Evolutionary conservation across 345 rosid species (phyloP), one percentile per base, ranked within the genome.

Genomic region (Nasturtium officinale): DNA sequence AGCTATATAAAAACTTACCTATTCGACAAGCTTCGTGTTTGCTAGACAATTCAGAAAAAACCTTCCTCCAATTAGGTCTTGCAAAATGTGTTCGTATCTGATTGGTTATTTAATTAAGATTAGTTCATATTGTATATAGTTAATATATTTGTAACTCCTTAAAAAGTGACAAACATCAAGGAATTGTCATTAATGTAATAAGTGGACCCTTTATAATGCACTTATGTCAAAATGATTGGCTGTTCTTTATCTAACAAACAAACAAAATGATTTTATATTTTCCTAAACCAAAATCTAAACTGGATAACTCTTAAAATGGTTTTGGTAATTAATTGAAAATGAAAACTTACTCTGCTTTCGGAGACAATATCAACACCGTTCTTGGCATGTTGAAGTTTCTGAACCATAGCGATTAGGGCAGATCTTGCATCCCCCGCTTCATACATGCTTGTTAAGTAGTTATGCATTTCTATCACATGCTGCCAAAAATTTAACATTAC

Each of bases 391-490:
- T 92, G 99, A 59, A 95, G 86, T 71, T 87, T 89, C 82, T 95
- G 99, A 21, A 90, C 90, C 99, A 91, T 95, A 29, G 85, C 90
- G 8, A 92, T 91, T 15, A 95, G 85, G 3, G 99, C 99, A 30
- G 98, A 95, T 72, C 99, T 81, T 7, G 99, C 98, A 80, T 95
- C 98, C 72, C 99, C 99, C 64, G 91, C 93, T 82, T 90, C 99
- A 40, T 95, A 92, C 56, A 95, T 91, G 53, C 99, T 91, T 15
- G 99, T 90, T 73, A 95, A 84, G 83, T 91, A 95, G 77, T 95
- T 91, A 78, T 95, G 99, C 99, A 95, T 91, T 66, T 95, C 99
- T 58, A 95, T 92, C 18, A 95, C 75, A 46, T 85, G 82, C 98
- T 95, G 85, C 47, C 60, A 45, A 61, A 25, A 16, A 1, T 1